Conservation (phyloP, 192 early-diverging fungal genomes). For the Gonapodya sp. region DNA sequence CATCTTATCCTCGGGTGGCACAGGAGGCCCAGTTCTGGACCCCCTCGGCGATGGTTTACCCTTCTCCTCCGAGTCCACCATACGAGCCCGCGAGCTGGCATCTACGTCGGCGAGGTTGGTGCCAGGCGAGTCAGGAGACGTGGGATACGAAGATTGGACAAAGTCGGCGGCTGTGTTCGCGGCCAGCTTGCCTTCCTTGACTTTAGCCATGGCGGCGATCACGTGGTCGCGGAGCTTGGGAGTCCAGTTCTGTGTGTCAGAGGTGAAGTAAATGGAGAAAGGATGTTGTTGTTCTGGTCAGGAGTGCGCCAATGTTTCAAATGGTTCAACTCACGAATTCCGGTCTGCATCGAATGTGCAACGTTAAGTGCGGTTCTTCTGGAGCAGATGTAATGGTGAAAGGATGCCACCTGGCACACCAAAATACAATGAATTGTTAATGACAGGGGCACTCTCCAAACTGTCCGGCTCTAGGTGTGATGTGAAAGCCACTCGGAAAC, state of each 20-base stretch:
- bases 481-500: no score
- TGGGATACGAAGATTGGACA: neutral
- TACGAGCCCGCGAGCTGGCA: neutral
- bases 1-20: conserved; percentile 17
- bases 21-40: neutral
- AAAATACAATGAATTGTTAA: neutral
- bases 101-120: neutral
- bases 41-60: neutral
- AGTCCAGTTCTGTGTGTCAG: neutral
- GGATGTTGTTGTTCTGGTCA: neutral
- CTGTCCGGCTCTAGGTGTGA: neutral
- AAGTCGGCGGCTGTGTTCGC: neutral
- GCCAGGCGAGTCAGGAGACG: neutral
- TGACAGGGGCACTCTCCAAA: neutral
- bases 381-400: conserved; percentile 77
- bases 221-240: conserved; percentile 7
- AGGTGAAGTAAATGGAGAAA: neutral
- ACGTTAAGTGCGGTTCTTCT: conserved; percentile 60
- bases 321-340: conserved; percentile 17
- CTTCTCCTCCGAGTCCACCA: neutral
- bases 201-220: neutral
- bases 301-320: neutral
- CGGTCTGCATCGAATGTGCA: conserved; percentile 67
- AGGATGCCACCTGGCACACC: conserved; percentile 61
- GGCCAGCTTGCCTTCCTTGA: neutral